These are phyloP conservation scores for Jaltomata sinuosa DNA, from an alignment of 257 asterid genomes.

Conservation along the genomic window DNA sequence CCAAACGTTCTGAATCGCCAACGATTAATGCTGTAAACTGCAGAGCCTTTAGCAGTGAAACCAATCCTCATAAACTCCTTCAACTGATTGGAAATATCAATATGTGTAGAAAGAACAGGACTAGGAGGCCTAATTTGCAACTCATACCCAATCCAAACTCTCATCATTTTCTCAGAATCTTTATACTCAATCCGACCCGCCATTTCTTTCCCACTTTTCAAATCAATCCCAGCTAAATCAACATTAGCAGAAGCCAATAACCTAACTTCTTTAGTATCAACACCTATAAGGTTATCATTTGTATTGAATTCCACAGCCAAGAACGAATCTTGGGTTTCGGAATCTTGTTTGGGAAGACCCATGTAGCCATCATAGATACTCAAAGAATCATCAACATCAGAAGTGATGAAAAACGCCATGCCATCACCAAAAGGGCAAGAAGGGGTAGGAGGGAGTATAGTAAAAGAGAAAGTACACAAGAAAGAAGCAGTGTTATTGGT, in stretches of 20 bases:
- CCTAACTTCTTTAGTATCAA: conserved; percentile 30
- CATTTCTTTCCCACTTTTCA: conserved; percentile 36
- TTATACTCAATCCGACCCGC: conserved; percentile 61
- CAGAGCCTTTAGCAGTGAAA: conserved; percentile 63
- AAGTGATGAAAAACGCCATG: conserved; percentile 46
- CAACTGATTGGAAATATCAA: conserved; percentile 44
- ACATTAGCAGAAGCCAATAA: conserved; percentile 44
- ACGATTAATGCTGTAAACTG: conserved; percentile 23
- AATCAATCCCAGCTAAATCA: conserved; percentile 13
- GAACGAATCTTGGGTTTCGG: conserved; percentile 22
- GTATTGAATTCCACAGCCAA: conserved; percentile 65
- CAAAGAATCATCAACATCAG: conserved; percentile 23
- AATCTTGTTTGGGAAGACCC: conserved; percentile 40
- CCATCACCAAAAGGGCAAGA: conserved; percentile 76
- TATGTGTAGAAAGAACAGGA: conserved; percentile 36
- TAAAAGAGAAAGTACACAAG: conserved; percentile 56
- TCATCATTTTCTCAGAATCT: conserved; percentile 32
- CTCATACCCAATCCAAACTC: conserved; percentile 47
- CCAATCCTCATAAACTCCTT: conserved; percentile 71
- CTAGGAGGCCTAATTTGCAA: conserved; percentile 30
- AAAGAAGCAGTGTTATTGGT: conserved; percentile 53
- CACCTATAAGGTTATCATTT: conserved; percentile 43
- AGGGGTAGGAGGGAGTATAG: conserved; percentile 18
- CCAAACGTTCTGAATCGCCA: conserved; percentile 65
- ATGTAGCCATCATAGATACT: conserved; percentile 38